Base-by-base conservation (phyloP, 163 green algal species). In the Scenedesmus sp. region DNA sequence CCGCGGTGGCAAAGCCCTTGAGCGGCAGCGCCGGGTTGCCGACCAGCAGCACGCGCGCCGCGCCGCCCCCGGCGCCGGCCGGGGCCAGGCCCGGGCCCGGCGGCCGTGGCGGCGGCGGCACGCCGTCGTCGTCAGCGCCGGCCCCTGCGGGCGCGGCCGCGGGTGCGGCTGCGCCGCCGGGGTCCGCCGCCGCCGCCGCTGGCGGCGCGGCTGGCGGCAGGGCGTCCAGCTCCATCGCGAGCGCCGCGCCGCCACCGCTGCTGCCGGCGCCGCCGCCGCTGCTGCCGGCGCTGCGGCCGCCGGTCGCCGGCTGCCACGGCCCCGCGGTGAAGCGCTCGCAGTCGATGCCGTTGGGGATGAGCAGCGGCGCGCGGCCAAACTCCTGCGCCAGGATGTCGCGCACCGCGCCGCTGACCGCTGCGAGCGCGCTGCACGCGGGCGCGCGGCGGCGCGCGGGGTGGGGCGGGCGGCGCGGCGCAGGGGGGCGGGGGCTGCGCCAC, bases 311-410 rank as follows among this genome's bases (percentile, higher is more conserved):
- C 60, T 62, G 7, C 13, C 64, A 76, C 14, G 64, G 78, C 0
- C 84, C 85, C 2, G 89, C 88, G 3, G 42, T 70, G 77, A 94
- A 94, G 34, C 81, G 72, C 18, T 89, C 39, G 80, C 88, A 92
- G 83, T 94, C 87, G 4, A 94, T 85, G 42, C 84, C 81, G 56
- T 93, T 93, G 44, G 89, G 88, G 10, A 94, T 83, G n/a, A 92
- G 65, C 54, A 92, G 58, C 31, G 84, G 70, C 31, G 36, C 33
- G 53, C 89, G 75, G 10, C 87, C 88, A 87, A 94, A 94, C 78
- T 94, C 87, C 18, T 66, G 44, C 22, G 58, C 31, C 51, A 94
- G 78, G 47, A 94, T 90, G 65, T 73, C 63, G 47, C 86, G 83
- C 51, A 91, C 87, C 18, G 85, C 88, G 18, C 80, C 80, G 33